These are phyloP conservation scores for Ilex asprella DNA, from an alignment of 257 asterid species.

Conservation along the genomic window DNA sequence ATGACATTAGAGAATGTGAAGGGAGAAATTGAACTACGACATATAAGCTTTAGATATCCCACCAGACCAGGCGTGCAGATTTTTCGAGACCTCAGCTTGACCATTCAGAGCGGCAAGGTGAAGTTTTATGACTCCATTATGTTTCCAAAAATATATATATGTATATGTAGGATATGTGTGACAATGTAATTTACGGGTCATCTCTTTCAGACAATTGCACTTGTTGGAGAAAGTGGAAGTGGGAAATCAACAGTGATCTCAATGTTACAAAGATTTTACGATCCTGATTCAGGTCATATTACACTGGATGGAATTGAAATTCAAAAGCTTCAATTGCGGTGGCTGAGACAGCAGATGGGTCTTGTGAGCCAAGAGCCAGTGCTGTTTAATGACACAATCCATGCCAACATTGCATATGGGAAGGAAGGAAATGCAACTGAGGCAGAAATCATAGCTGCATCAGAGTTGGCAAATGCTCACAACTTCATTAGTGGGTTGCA, in stretches of 20 bases:
- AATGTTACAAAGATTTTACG: conserved; percentile 48
- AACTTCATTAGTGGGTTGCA: conserved; percentile 57
- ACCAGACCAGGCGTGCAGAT: conserved; percentile 46
- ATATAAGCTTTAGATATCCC: conserved; percentile 51
- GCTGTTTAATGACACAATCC: conserved; percentile 48
- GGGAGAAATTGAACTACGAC: conserved; percentile 54
- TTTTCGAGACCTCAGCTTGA: conserved; percentile 43
- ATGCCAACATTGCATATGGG: conserved; percentile 67
- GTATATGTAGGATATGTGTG: neutral
- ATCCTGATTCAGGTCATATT: conserved; percentile 51
- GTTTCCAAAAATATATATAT: neutral
- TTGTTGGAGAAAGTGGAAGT: conserved; percentile 80
- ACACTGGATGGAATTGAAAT: conserved; percentile 52
- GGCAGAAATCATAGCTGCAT: conserved; percentile 54
- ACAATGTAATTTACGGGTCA: neutral
- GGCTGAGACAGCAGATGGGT: conserved; percentile 78
- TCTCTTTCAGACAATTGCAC: conserved; percentile 47
- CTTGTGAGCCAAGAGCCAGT: conserved; percentile 75
- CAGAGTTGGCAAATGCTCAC: conserved; percentile 70
- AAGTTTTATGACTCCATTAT: neutral
- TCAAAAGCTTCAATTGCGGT: conserved; percentile 41
- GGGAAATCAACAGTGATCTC: conserved; percentile 70
- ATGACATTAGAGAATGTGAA: conserved; percentile 25
- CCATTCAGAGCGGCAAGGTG: conserved; percentile 53
- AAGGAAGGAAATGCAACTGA: conserved; percentile 50